Percentiles rank a stretch among this genome's conserved stretches.
Conservation (phyloP, 345 rosid species). For the Abelmoschus esculentus region DNA sequence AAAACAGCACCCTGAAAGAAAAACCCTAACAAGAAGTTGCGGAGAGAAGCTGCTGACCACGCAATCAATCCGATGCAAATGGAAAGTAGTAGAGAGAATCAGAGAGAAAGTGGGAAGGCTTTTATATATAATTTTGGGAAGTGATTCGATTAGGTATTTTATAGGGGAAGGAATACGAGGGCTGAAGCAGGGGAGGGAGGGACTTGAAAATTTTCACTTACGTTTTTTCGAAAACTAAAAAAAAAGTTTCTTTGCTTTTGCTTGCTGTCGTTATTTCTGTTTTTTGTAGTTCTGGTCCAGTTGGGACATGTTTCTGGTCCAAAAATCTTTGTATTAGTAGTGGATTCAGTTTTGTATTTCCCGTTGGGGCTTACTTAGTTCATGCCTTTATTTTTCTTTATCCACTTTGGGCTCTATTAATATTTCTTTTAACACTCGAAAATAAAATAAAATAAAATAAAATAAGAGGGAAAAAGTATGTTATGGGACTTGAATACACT, state of each 20-base stretch:
- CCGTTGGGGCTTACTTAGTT: too few species aligned
- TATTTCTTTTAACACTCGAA: too few species aligned
- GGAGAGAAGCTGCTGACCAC: background rate
- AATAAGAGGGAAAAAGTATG: too few species aligned
- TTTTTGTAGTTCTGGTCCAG: too few species aligned
- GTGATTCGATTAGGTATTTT: background rate
- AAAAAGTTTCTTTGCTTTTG: background rate
- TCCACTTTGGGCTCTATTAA: too few species aligned
- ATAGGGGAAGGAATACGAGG: background rate
- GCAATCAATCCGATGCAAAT: background rate
- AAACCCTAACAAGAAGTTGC: conserved; percentile 16
- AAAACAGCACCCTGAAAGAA: background rate
- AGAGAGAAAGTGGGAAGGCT: background rate
- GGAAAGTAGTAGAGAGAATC: background rate
- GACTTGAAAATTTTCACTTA: background rate
- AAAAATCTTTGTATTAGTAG: too few species aligned
- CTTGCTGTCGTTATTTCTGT: background rate
- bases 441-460: too few species aligned
- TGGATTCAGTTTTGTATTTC: too few species aligned
- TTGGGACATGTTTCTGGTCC: too few species aligned
- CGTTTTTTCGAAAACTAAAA: background rate
- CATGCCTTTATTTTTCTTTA: too few species aligned
- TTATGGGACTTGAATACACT: too few species aligned
- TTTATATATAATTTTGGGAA: background rate
- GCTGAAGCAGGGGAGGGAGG: background rate